Base-by-base conservation (phyloP, 345 rosid genomes). In the Erysimum cheiranthoides region DNA sequence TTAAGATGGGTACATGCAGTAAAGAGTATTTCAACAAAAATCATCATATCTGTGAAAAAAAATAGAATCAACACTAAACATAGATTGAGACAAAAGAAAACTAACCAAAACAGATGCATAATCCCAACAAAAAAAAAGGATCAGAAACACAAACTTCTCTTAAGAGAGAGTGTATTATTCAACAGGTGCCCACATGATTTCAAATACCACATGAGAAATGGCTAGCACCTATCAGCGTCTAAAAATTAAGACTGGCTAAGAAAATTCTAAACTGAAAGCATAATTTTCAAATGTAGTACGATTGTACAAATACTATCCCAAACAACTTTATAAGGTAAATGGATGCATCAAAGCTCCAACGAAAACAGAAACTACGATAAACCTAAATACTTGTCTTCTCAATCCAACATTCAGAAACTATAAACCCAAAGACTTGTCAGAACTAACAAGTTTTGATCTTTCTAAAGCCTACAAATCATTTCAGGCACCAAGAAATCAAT, bases 1-100 rank as follows among this genome's bases (percentile, higher is more conserved):
- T 64, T 65, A 71, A 57, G 68, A 77, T 56, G 35, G 30, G 63
- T 31, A 35, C 36, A 52, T 53, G 60, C n/a, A 40, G 25, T 18
- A 51, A 61, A 50, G 16, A 57, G 25, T 42, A 4, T 31, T 49
- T 50, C 35, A 13, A 52, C 18, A 8, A 27, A 61, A 66, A 47
- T 16, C 17, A 38, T 36, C 8, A 17, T 9, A 61, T 68, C 50
- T 34, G 40, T 11, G 11, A 32, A 32, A 54, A 54, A n/a, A 30
- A 16, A 34, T 21, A 40, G 6, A 28, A 45, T 35, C 42, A 64
- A 70, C 43, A 46, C 36, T 25, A 56, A 36, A 4, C 30, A 35
- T 10, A 27, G 57, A 60, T 6, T 5, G n/a, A 35, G 53, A 2
- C 13, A 60, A 27, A n/a, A 34, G 21, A 21, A 43, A 27, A 35